Percentiles rank a stretch among this genome's conserved stretches.
Evolutionary conservation across 1,284 basidiomycete genomes (phyloP).

Genomic region (Rhodotorula sp.): DNA sequence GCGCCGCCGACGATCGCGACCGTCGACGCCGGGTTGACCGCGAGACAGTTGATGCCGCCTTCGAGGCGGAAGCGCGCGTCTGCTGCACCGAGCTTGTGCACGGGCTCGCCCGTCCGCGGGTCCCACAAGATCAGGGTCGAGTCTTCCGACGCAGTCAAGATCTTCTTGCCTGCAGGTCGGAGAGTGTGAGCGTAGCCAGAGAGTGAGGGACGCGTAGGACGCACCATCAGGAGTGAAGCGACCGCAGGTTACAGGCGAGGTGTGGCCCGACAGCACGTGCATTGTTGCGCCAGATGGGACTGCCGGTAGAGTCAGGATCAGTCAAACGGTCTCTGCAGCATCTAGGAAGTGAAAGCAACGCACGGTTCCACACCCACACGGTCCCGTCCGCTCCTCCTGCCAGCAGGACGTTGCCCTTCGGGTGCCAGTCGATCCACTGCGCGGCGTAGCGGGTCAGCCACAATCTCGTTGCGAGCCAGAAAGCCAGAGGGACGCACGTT

Average conservation of each 20-base stretch:
- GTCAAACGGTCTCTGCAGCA: neutral
- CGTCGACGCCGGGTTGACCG: slow-evolving; percentile 78
- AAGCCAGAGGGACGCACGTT: slow-evolving; percentile 61
- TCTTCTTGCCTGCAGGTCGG: slow-evolving; percentile 67
- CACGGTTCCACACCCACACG: slow-evolving; percentile 98
- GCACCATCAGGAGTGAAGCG: slow-evolving; percentile 87
- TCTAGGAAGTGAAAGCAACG: slow-evolving; percentile 24
- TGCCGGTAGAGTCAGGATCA: slow-evolving; percentile 49
- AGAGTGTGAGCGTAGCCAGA: slow-evolving; percentile 6
- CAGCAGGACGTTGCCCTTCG: slow-evolving; percentile 82
- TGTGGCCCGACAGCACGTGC: slow-evolving; percentile 94
- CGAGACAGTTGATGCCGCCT: slow-evolving; percentile 79
- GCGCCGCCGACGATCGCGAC: slow-evolving; percentile 86
- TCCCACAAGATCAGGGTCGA: slow-evolving; percentile 90
- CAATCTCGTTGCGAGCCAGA: neutral
- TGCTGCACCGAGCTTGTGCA: slow-evolving; percentile 73
- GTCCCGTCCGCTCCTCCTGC: slow-evolving; percentile 92
- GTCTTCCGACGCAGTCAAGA: slow-evolving; percentile 82
- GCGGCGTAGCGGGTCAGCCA: neutral
- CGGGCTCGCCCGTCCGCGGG: slow-evolving; percentile 71
- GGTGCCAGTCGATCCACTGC: slow-evolving; percentile 95
- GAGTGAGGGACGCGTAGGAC: slow-evolving; percentile 13
- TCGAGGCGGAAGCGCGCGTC: slow-evolving; percentile 76
- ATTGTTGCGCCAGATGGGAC: slow-evolving; percentile 91
- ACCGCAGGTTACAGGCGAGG: slow-evolving; percentile 79